phyloP scores from a whole-genome alignment of 805 yeast genomes.

The Lipomyces mesembrius region DNA sequence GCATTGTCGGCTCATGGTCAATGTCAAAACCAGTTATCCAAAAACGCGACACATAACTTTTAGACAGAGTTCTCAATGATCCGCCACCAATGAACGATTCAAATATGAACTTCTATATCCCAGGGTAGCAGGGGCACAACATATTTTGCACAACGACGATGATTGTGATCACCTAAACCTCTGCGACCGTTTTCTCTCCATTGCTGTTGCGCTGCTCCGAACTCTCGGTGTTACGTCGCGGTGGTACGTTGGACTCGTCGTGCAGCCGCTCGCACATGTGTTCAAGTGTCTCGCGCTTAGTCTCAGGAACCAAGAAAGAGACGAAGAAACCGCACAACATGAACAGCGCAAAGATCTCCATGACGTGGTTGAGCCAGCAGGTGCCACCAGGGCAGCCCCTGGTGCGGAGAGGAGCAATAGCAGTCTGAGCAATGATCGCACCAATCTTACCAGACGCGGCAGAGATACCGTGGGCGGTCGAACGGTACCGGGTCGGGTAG shows the following conservation, averaged over 20 bases:
- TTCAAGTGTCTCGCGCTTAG: slow-evolving; percentile 89
- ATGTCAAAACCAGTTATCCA: no score
- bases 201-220: slow-evolving; percentile 17
- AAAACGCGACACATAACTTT: no score
- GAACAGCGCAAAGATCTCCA: slow-evolving; percentile 91
- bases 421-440: slow-evolving; percentile 73
- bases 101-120: no score
- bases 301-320: slow-evolving; percentile 79
- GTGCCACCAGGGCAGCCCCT: slow-evolving; percentile 71
- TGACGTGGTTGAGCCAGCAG: slow-evolving; percentile 89
- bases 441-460: slow-evolving; percentile 93
- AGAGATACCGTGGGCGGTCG: slow-evolving; percentile 92
- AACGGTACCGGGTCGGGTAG: slow-evolving; percentile 94
- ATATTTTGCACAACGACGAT: no score
- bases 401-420: slow-evolving; percentile 68
- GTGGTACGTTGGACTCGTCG: slow-evolving; percentile 56
- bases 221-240: background rate
- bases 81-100: no score
- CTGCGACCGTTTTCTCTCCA: slow-evolving; percentile 21
- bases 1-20: no score
- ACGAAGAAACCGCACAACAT: slow-evolving; percentile 78
- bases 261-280: slow-evolving; percentile 79
- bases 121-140: no score
- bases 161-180: background rate
- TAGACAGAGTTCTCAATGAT: no score